phyloP scores from a whole-genome alignment of 2,329 filamentous ascomycete genomes.

The Fusarium setosum region DNA sequence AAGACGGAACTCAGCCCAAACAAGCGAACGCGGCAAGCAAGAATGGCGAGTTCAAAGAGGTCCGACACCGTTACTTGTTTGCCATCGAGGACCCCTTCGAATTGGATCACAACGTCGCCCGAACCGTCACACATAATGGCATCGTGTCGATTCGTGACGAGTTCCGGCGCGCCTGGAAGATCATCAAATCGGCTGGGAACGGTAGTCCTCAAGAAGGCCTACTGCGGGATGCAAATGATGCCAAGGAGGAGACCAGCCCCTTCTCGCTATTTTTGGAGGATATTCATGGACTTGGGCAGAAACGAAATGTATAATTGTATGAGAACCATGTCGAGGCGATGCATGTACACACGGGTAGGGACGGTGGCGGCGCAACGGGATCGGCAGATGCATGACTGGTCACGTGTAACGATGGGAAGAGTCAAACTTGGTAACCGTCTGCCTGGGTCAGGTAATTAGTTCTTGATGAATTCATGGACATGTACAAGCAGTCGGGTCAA shows the following conservation, averaged over 20 bases:
- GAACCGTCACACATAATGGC: conserved; percentile 85
- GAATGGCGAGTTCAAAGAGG: conserved; percentile 68
- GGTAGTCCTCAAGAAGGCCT: conserved; percentile 58
- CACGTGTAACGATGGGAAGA: background rate
- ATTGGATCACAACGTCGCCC: conserved; percentile 85
- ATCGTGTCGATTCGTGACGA: conserved; percentile 87
- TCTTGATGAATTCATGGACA: background rate
- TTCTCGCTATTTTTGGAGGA: conserved; percentile 47
- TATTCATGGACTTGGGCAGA: conserved; percentile 46
- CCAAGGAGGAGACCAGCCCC: conserved; percentile 33
- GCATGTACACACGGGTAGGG: conserved; percentile 6
- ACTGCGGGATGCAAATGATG: conserved; percentile 60
- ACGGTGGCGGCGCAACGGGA: conserved; percentile 17
- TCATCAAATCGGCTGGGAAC: conserved; percentile 68
- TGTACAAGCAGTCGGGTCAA: background rate
- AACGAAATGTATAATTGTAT: conserved; percentile 21
- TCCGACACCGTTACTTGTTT: conserved; percentile 84
- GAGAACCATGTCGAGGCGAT: conserved; percentile 19
- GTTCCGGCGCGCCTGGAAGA: conserved; percentile 82
- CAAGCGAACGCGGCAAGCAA: conserved; percentile 41
- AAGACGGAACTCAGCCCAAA: conserved; percentile 17
- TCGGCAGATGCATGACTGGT: background rate
- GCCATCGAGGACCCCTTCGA: conserved; percentile 95
- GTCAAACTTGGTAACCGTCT: background rate
- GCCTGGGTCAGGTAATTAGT: background rate